Base-by-base conservation (phyloP, 768 basidiomycete species). In the Cyathus striatus region DNA sequence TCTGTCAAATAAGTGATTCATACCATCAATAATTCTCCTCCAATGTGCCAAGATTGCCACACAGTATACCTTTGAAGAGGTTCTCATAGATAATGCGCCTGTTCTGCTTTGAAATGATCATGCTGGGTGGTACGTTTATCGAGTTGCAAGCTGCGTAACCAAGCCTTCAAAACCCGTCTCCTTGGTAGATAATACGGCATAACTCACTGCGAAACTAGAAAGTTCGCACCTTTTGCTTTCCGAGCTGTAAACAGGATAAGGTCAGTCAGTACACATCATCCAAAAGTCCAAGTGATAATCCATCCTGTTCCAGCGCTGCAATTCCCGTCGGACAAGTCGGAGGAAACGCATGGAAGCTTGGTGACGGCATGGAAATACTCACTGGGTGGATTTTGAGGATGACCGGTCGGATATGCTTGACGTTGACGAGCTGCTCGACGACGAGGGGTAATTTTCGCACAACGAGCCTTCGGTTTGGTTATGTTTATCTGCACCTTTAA, bases 21-120 rank as follows among this genome's bases (percentile, higher is more conserved):
- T 18, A 40, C 27, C 44, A 47, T 26, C 20, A 24, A 38, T 4
- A 16, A 17, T 46, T 14, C 36, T 34, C 36, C 33, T 20, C 27
- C 5, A 23, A 23, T 27, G n/a, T n/a, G n/a, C n/a, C 21, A 16
- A 35, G 14, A 30, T 30, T 9, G 6, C 12, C 14, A 68, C 84
- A 52, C 5, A 16, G 4, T 16, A 16, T 53, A 93, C 92, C 93
- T 75, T 96, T 96, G 90, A 99, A 99, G 79, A 99, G 93, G 77
- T 87, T 88, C 74, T 99, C 94, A 78, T 96, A 99, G 78, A 99
- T 98, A 65, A 78, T 67, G 61, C 90, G 89, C 72, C 86, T 79
- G 80, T 97, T 90, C 69, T 86, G 62, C 78, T 99, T 99, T 61
- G 90, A 76, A 66, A 99, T 97, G 57, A 99, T 85, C 95, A 99